Evolutionary conservation across 164 flowering plant genomes (phyloP).

Genomic region (Cinnamomum chago): DNA sequence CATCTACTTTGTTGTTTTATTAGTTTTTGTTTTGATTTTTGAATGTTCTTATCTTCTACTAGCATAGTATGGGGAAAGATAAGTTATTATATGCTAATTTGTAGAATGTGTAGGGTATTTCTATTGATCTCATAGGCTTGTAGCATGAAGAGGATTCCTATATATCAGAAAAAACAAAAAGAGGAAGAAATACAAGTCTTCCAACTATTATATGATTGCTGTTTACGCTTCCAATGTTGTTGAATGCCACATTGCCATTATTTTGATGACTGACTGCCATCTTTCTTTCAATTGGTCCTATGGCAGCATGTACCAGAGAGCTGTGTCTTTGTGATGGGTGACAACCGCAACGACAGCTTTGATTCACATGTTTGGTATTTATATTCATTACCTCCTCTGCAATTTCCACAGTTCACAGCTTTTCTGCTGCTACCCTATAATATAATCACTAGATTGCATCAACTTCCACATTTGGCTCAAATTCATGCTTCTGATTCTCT

Average conservation of each 20-base stretch:
- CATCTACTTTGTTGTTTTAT: not conserved
- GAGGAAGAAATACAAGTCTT: no score
- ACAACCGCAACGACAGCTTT: slow-evolving; percentile 96
- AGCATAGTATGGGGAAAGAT: no score
- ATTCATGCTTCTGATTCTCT: not conserved
- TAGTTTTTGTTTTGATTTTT: not conserved
- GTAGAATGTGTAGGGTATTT: no score
- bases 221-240: not conserved
- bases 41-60: no score
- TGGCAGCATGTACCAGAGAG: slow-evolving; percentile 77
- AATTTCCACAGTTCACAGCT: not conserved
- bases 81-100: no score
- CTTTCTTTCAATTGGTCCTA: not conserved
- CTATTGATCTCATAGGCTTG: not conserved
- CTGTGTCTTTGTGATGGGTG: slow-evolving; percentile 97
- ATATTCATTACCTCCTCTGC: not conserved
- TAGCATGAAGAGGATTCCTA: not conserved
- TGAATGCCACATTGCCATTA: not conserved
- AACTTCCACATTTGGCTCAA: not conserved
- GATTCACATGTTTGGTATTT: slow-evolving; percentile 95
- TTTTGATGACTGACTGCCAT: not conserved
- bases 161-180: no score
- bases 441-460: not conserved
- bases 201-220: no score
- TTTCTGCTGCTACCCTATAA: not conserved